Conservation (phyloP, 495 filamentous ascomycete species). For the Trichoderma reesei region DNA sequence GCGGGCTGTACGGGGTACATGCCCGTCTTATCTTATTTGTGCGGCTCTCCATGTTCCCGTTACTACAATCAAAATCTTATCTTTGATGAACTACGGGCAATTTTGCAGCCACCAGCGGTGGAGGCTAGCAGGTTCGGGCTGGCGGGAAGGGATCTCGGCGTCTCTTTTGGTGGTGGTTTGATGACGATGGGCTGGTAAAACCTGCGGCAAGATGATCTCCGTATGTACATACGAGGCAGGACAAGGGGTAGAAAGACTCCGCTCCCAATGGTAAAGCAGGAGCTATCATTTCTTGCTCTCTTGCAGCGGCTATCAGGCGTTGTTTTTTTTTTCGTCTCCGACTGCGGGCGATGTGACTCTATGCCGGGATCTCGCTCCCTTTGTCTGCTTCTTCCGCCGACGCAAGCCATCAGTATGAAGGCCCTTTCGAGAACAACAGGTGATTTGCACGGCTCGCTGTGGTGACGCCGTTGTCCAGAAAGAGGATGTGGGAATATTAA, state of each 20-base stretch:
- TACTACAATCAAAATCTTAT: too few relatives aligned
- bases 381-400: not conserved
- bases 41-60: too few relatives aligned
- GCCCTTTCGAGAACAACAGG: not conserved
- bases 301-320: not conserved
- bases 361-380: not conserved
- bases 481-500: too few relatives aligned
- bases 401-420: conserved; percentile 4
- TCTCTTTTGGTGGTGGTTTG: not conserved
- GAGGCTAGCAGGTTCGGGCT: not conserved
- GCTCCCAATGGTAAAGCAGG: too few relatives aligned
- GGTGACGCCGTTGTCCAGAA: too few relatives aligned
- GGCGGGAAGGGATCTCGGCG: not conserved
- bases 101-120: too few relatives aligned
- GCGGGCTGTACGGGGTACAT: too few relatives aligned
- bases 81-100: too few relatives aligned
- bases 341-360: conserved; percentile 2
- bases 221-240: too few relatives aligned
- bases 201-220: too few relatives aligned
- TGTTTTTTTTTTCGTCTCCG: not conserved
- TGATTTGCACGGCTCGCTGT: not conserved
- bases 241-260: too few relatives aligned
- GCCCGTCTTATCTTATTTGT: too few relatives aligned
- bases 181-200: not conserved
- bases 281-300: not conserved